Evolutionary conservation across 2,329 filamentous ascomycete species (phyloP), one percentile per base, ranked within the genome.

Genomic region (Colletotrichum tropicicola): DNA sequence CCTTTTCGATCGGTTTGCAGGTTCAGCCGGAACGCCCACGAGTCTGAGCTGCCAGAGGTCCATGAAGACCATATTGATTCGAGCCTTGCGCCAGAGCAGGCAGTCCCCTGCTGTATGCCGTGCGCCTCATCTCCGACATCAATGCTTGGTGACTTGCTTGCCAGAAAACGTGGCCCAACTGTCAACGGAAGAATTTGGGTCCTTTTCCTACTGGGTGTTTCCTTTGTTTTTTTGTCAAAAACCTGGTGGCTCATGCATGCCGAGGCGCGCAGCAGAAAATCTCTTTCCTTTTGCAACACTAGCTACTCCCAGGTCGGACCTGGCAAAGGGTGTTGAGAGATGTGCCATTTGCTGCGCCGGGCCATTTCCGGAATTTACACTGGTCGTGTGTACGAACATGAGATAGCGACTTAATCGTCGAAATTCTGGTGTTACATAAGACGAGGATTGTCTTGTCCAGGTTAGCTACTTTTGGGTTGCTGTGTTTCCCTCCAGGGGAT

Each of bases 71-170:
- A 23, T 37, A 32, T 49, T 52, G 52, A 49, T 48, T 58, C 59
- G 54, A 55, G 44, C 37, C 52, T 35, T 51, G 62, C 51, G 41
- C 44, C 17, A 39, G 17, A 41, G 44, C 65, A 65, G 62, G 62
- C 56, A 37, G 27, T 47, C 44, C 71, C 70, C 65, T 68, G 70
- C 59, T 28, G 28, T 25, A 51, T 57, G 64, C 57, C 54, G 70
- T 72, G 72, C 72, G 72, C 70, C 69, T 79, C 76, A 78, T 78
- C 69, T 79, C 77, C 76, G 75, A 68, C 65, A 65, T 77, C 67
- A 74, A 79, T 78, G 76, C 76, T 56, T 51, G 35, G 37, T 21
- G 45, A 52, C 28, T 55, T 44, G 35, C 19, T 39, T 27, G 44
- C 32, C 12, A 15, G 6, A 28, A 5, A 52, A 35, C 27, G 27